Base-by-base conservation (phyloP, 2,329 filamentous ascomycete species). In the Mycocentrospora acerina region DNA sequence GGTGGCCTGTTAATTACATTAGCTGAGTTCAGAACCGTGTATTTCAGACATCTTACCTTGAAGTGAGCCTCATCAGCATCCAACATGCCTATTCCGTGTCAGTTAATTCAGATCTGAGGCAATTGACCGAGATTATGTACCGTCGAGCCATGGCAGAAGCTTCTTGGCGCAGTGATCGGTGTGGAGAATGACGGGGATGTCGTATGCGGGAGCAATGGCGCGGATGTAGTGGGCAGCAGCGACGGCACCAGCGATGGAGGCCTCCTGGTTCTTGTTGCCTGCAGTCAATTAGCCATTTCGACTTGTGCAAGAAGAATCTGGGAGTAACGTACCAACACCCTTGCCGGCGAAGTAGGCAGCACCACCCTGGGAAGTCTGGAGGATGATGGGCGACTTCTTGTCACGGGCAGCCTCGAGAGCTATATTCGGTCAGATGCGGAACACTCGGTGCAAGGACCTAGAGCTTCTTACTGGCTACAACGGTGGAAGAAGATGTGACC, bases 131-230 rank as follows among this genome's bases (percentile, higher is more conserved):
- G 13, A 16, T 30, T 34, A 40, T 44, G 52, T 53, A 19, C 48
- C 58, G 67, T 96, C 90, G 69, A 97, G 78, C 91, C 91, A 97
- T 48, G 93, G 93, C 41, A 97, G 84, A 44, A 97, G 88, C 85
- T 97, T 97, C 87, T 97, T 97, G 69, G 93, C 91, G 75, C 91
- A 95, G 80, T 97, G 93, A 72, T 98, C 93, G 68, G 91, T 94
- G 82, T 96, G 90, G n/a, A 50, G 42, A 14, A 48, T 37, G 15
- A 48, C 44, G 31, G 44, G 44, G 13, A 46, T 40, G 59, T 85
- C 89, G 74, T 98, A 98, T 58, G 80, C 59, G 46, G 91, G 88
- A 35, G 93, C 89, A 62, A 97, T 75, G 57, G 86, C 77, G 67
- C 90, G 89, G 76, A 96, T 89, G 79, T 88, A 97, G 77, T 95